Evolutionary conservation across 257 asterid species (phyloP).

Genomic region (Paulownia fortunei): DNA sequence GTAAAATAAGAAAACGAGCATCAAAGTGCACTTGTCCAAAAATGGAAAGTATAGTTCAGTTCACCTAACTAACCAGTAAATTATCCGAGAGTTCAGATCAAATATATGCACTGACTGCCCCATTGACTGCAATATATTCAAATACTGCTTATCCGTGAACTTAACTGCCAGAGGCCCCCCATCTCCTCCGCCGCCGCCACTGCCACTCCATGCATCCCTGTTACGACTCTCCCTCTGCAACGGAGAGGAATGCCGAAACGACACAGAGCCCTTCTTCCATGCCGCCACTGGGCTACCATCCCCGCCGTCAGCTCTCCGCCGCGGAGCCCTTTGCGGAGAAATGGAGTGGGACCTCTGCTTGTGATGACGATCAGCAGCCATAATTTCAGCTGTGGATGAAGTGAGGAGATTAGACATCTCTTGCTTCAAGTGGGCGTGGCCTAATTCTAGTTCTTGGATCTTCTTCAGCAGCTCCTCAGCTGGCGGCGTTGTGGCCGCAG

Average conservation of each 20-base stretch:
- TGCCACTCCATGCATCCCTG: slow-evolving; percentile 30
- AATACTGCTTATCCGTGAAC: slow-evolving; percentile 76
- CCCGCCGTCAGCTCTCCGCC: slow-evolving; percentile 40
- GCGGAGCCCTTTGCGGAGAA: slow-evolving; percentile 73
- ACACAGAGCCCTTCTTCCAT: slow-evolving; percentile 59
- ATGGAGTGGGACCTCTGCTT: slow-evolving; percentile 80
- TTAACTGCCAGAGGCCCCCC: slow-evolving; percentile 54
- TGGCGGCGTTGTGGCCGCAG: slow-evolving; percentile 46
- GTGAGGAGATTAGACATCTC: slow-evolving; percentile 73
- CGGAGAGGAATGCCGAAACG: slow-evolving; percentile 80
- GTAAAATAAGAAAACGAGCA: too few species aligned
- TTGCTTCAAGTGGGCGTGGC: slow-evolving; percentile 79
- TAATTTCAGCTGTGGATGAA: slow-evolving; percentile 45
- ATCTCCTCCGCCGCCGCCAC: slow-evolving; percentile 27
- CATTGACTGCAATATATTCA: slow-evolving; percentile 91
- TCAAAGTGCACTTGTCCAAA: too few species aligned
- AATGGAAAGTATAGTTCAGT: slow-evolving; percentile 23
- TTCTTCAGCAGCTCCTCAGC: slow-evolving; percentile 87
- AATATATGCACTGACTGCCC: slow-evolving; percentile 82
- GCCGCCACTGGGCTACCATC: slow-evolving; percentile 41
- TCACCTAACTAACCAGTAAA: slow-evolving; percentile 76
- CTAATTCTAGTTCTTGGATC: slow-evolving; percentile 79
- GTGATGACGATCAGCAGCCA: slow-evolving; percentile 42
- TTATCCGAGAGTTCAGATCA: slow-evolving; percentile 62
- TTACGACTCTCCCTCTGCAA: slow-evolving; percentile 73